Conservation (phyloP, 2,329 filamentous ascomycete genomes). For the Exophiala mesophila region DNA sequence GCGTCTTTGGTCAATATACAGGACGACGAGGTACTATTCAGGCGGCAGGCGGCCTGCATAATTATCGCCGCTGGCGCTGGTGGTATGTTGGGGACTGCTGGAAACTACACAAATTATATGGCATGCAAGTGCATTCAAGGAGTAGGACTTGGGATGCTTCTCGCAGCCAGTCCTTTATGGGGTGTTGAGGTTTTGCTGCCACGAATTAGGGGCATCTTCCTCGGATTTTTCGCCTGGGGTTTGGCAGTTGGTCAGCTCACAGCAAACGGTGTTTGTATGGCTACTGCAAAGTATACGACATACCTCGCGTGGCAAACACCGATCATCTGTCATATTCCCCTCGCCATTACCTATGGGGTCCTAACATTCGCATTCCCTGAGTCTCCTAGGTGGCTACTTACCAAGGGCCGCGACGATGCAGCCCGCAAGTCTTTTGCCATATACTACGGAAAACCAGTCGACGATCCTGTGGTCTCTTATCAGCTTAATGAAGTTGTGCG, state of each 20-base stretch:
- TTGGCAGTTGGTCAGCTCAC: not conserved
- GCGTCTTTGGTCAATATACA: not conserved
- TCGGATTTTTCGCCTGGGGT: not conserved
- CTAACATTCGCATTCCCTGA: not conserved
- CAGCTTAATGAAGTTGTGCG: not conserved
- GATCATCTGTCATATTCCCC: constrained; percentile 1
- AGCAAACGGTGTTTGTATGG: not conserved
- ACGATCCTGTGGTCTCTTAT: not conserved
- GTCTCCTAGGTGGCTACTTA: not conserved
- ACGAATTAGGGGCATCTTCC: not conserved
- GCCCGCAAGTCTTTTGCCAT: not conserved
- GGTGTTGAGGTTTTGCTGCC: not conserved
- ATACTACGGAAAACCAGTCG: constrained; percentile 1
- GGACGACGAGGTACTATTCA: not conserved
- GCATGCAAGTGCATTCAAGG: constrained; percentile 1
- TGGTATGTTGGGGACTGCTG: not conserved
- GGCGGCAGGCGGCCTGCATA: not conserved
- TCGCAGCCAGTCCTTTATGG: not conserved
- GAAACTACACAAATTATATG: constrained; percentile 1
- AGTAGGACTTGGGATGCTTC: not conserved
- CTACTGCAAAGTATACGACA: not conserved
- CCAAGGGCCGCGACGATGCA: not conserved
- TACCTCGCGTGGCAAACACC: constrained; percentile 1
- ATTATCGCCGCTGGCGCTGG: not conserved
- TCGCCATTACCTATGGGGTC: not conserved